These are phyloP conservation scores for Lachnum nothofagi DNA, from an alignment of 2,329 filamentous ascomycete genomes.

Conservation along the genomic window DNA sequence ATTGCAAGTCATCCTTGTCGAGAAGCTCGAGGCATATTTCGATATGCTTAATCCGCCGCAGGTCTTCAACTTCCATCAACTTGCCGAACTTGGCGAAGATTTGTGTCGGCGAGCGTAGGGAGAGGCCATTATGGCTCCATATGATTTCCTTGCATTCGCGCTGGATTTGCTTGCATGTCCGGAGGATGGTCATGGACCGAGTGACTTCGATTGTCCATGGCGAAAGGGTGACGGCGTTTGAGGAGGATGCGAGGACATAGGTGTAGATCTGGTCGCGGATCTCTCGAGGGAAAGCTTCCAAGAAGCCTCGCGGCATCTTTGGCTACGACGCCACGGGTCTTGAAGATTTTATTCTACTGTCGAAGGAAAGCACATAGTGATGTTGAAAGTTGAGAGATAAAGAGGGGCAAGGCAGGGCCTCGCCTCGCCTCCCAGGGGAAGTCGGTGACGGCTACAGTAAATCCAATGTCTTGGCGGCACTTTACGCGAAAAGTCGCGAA, in stretches of 20 bases:
- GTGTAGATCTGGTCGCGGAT: constrained; percentile 31
- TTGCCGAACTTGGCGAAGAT: constrained; percentile 18
- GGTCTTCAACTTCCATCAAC: constrained; percentile 11
- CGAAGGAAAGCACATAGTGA: constrained; percentile 1
- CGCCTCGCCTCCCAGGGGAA: too few species aligned
- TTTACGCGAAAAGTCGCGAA: constrained; percentile 28
- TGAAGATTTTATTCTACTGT: background rate
- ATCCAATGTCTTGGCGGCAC: constrained; percentile 10
- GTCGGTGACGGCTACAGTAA: background rate
- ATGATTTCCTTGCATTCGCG: constrained; percentile 30
- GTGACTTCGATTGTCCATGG: constrained; percentile 27
- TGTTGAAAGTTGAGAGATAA: too few species aligned
- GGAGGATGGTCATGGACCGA: constrained; percentile 25
- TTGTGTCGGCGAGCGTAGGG: constrained; percentile 15
- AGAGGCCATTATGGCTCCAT: constrained; percentile 25
- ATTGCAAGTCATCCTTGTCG: constrained; percentile 30
- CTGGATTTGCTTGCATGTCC: constrained; percentile 30
- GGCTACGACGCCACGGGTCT: background rate
- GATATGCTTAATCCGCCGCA: constrained; percentile 19
- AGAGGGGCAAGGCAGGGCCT: too few species aligned
- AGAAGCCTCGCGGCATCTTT: constrained; percentile 21
- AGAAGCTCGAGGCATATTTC: constrained; percentile 26
- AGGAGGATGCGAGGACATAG: constrained; percentile 22
- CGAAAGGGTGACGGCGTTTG: constrained; percentile 21
- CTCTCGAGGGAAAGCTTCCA: constrained; percentile 26